These are phyloP conservation scores for Cryptococcus floricola DNA, from an alignment of 1,284 basidiomycete species.

Conservation along the genomic window DNA sequence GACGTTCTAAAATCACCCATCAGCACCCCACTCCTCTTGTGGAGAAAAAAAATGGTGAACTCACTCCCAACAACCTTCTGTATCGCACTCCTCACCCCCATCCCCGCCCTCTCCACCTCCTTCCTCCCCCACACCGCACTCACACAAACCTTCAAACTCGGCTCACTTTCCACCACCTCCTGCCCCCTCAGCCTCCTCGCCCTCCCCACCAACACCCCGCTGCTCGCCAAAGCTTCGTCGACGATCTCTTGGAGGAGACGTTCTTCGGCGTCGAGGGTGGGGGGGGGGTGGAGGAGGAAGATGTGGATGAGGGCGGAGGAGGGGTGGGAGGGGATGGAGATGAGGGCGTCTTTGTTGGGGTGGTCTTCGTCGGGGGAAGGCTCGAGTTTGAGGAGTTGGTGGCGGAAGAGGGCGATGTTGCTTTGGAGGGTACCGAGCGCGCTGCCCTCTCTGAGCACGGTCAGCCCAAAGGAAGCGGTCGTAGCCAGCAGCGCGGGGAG, in stretches of 20 bases:
- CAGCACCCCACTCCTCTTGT: too few relatives aligned
- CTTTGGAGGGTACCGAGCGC: conserved; percentile 74
- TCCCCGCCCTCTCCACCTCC: conserved; percentile 84
- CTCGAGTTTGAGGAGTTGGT: conserved; percentile 68
- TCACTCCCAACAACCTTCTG: conserved; percentile 58
- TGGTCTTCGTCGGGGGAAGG: conserved; percentile 10
- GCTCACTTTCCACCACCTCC: conserved; percentile 74
- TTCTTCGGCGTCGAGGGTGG: conserved; percentile 66
- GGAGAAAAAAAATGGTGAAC: conserved; percentile 11
- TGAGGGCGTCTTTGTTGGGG: conserved; percentile 56
- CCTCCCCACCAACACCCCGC: conserved; percentile 73
- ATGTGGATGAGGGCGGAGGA: conserved; percentile 86
- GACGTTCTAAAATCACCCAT: too few relatives aligned
- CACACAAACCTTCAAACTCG: conserved; percentile 82
- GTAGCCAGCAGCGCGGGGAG: conserved; percentile 87
- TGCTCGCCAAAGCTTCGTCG: conserved; percentile 67
- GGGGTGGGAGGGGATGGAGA: conserved; percentile 78
- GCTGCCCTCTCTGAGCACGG: conserved; percentile 68
- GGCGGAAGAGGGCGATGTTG: conserved; percentile 71
- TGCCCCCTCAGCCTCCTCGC: conserved; percentile 76
- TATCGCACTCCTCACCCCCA: conserved; percentile 68
- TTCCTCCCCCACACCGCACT: conserved; percentile 75
- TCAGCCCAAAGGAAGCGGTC: conserved; percentile 77
- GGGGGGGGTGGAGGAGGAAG: conserved; percentile 55
- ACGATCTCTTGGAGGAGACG: conserved; percentile 78